phyloP scores from a whole-genome alignment of 306 rosid genomes.

The Lathyrus aphaca region DNA sequence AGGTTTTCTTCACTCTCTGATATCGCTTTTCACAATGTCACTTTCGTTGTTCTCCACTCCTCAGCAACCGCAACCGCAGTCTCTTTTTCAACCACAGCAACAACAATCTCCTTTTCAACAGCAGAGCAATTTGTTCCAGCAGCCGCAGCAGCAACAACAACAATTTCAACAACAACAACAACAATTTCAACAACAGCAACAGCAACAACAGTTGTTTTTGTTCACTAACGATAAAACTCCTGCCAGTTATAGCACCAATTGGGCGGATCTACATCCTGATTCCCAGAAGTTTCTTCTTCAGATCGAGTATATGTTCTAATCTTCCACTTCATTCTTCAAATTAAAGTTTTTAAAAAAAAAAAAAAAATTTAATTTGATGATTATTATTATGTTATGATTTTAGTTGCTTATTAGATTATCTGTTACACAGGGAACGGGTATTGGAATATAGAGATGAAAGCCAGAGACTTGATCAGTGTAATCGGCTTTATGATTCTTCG shows the following conservation, averaged over 20 bases:
- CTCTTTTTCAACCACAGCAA: conserved; percentile 43
- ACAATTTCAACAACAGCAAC: conserved; percentile 46
- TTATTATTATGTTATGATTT: conserved; percentile 15
- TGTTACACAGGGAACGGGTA: conserved; percentile 70
- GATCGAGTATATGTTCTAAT: conserved; percentile 68
- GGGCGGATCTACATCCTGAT: conserved; percentile 95
- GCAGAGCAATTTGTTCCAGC: conserved; percentile 45
- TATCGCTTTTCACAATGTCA: conserved; percentile 55
- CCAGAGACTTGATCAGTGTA: conserved; percentile 90
- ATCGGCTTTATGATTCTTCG: conserved; percentile 90
- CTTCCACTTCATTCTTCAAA: not conserved
- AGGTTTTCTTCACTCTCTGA: conserved; percentile 33
- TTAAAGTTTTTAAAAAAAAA: too few relatives aligned
- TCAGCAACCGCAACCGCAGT: conserved; percentile 56
- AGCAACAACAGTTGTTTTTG: conserved; percentile 51
- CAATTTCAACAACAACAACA: conserved; percentile 38
- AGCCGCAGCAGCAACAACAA: conserved; percentile 44
- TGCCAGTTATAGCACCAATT: conserved; percentile 82
- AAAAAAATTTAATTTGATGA: not conserved
- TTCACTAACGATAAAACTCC: conserved; percentile 79
- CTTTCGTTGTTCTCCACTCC: conserved; percentile 77
- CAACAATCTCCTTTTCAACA: conserved; percentile 62
- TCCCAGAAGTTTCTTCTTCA: conserved; percentile 88
- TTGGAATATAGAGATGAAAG: conserved; percentile 88
- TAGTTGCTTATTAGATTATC: conserved; percentile 33